These are phyloP conservation scores for Tillandsia fasciculata DNA, from an alignment of 176 grass and related monocot species.

Conservation along the genomic window DNA sequence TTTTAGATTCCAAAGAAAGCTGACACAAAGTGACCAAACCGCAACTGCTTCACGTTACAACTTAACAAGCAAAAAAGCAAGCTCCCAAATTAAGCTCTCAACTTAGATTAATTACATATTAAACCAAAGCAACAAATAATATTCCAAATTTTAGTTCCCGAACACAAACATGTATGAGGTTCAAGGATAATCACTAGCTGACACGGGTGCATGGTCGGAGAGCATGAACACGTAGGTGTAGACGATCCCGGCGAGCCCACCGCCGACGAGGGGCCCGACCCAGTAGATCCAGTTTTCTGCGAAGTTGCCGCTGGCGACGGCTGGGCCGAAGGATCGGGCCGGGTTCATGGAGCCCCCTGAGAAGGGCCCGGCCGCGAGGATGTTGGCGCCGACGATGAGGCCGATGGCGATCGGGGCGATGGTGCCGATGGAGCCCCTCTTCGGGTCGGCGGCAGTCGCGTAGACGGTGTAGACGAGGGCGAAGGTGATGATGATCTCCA, in stretches of 20 bases:
- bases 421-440: conserved; percentile 60
- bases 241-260: conserved; percentile 42
- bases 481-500: conserved; percentile 72
- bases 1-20: no score
- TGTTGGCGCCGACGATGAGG: conserved; percentile 57
- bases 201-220: conserved; percentile 33
- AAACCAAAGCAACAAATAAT: no score
- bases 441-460: conserved; percentile 70
- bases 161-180: no score
- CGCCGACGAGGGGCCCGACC: conserved; percentile 47
- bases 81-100: no score
- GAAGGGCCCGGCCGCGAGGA: conserved; percentile 47
- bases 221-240: conserved; percentile 45
- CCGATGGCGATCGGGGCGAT: conserved; percentile 56
- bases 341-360: conserved; percentile 59
- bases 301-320: conserved; percentile 44
- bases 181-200: conserved; percentile 12
- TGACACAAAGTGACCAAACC: no score
- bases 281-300: conserved; percentile 49
- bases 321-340: conserved; percentile 45
- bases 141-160: no score
- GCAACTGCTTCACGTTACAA: no score
- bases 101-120: no score
- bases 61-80: no score
- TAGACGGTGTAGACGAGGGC: conserved; percentile 70